A percentile compares a stretch with the other conserved stretches of the same genome.
phyloP scores from a whole-genome alignment of 169 alveolate genomes.

The Cardiosporidium cionae region DNA sequence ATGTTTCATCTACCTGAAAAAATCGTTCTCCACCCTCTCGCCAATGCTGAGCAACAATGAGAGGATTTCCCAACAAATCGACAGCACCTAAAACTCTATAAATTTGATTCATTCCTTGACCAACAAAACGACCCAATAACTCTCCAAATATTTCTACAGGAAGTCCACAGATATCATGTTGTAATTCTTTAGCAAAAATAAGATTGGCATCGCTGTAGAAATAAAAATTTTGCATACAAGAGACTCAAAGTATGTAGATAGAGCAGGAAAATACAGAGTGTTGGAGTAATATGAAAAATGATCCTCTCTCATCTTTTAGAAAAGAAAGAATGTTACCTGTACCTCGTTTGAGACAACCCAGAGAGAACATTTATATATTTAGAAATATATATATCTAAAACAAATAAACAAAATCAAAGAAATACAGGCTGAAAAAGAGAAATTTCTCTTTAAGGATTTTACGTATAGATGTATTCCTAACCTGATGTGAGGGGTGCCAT shows the following conservation, averaged over 20 bases:
- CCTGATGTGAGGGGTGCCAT: slow-evolving; percentile 28
- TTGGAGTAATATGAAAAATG: background rate
- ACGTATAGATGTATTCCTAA: background rate
- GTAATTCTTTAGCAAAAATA: slow-evolving; percentile 15
- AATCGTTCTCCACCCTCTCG: slow-evolving; percentile 13
- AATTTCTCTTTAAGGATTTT: no score
- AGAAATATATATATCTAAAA: background rate
- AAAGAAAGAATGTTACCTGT: background rate
- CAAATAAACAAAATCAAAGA: background rate
- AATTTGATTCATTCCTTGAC: slow-evolving; percentile 28
- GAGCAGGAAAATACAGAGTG: background rate
- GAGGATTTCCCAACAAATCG: slow-evolving; percentile 26
- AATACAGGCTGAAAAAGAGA: no score
- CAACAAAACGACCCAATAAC: slow-evolving; percentile 10
- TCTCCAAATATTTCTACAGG: slow-evolving; percentile 19
- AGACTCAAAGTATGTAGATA: background rate
- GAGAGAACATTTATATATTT: background rate
- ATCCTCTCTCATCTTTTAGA: background rate
- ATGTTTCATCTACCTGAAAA: background rate
- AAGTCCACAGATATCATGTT: slow-evolving; percentile 22
- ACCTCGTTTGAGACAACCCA: background rate
- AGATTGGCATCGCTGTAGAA: slow-evolving; percentile 21
- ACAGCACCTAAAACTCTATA: slow-evolving; percentile 24
- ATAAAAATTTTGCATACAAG: background rate
- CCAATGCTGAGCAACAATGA: slow-evolving; percentile 25